A percentile compares a stretch with the other conserved stretches of the same genome.
These are phyloP conservation scores for Pogostemon cablin DNA, from an alignment of 257 asterid species.

Conservation along the genomic window DNA sequence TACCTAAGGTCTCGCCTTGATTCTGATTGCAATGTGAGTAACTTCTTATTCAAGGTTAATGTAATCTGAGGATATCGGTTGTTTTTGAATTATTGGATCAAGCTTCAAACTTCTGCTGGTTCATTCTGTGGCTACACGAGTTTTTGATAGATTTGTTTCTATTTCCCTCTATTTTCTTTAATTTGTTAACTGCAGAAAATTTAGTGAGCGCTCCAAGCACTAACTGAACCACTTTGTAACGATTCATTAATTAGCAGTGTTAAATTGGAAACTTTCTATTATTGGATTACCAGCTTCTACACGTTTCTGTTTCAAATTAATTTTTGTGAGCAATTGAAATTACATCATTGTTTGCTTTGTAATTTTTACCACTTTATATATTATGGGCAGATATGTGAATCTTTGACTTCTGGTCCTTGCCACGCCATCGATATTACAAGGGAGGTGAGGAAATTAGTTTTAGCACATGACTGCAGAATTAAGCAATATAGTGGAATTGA, in stretches of 20 bases:
- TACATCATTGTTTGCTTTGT: slow-evolving; percentile 3
- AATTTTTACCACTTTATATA: not conserved
- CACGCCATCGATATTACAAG: slow-evolving; percentile 86
- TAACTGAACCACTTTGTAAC: not conserved
- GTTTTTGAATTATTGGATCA: slow-evolving; percentile 9
- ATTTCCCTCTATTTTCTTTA: not conserved
- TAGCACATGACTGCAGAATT: slow-evolving; percentile 29
- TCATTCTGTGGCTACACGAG: not conserved
- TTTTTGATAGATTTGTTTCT: not conserved
- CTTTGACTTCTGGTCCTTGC: slow-evolving; percentile 86
- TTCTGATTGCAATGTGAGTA: slow-evolving; percentile 80
- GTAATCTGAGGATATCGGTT: not conserved
- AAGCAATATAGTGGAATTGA: slow-evolving; percentile 27
- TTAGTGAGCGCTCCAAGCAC: not conserved
- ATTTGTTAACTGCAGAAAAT: not conserved
- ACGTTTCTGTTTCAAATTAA: slow-evolving; percentile 4
- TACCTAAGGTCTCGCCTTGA: slow-evolving; percentile 86
- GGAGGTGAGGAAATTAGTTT: slow-evolving; percentile 57
- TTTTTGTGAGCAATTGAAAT: slow-evolving; percentile 8
- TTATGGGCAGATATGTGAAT: slow-evolving; percentile 74
- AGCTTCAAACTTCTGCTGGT: slow-evolving; percentile 20
- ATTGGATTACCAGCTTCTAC: slow-evolving; percentile 4
- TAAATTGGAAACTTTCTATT: not conserved
- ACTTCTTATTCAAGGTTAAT: slow-evolving; percentile 3
- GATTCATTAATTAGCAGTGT: not conserved